phyloP scores from a whole-genome alignment of 2,329 filamentous ascomycete genomes.

The Penicillium polonicum region DNA sequence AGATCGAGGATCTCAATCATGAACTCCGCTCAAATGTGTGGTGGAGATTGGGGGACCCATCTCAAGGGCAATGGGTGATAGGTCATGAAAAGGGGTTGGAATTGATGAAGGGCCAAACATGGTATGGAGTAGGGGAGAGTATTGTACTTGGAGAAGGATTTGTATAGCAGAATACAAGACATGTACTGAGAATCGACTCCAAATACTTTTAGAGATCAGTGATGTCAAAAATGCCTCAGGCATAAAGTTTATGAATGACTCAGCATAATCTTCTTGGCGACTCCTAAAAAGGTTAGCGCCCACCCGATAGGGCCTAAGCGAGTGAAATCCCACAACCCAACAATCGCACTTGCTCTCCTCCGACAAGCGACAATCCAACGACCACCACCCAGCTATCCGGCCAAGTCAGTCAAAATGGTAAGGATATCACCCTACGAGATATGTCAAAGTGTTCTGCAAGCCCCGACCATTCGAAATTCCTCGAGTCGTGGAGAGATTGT shows the following conservation, averaged over 20 bases:
- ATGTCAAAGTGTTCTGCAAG: conserved; percentile 23
- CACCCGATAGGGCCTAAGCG: conserved; percentile 45
- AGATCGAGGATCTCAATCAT: conserved; percentile 72
- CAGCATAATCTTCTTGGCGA: conserved; percentile 21
- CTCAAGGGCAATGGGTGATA: conserved; percentile 75
- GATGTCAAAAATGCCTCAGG: not conserved
- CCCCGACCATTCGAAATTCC: conserved; percentile 27
- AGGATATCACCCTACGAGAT: conserved; percentile 25
- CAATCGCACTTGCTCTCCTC: conserved; percentile 36
- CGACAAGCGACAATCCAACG: conserved; percentile 44
- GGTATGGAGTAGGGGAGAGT: conserved; percentile 82
- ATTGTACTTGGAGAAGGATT: conserved; percentile 55
- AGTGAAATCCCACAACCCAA: conserved; percentile 47
- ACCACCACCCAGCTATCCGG: conserved; percentile 45
- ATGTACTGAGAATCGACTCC: not conserved
- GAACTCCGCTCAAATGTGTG: conserved; percentile 73
- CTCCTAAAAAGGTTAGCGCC: conserved; percentile 31
- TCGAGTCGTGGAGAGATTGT: conserved; percentile 15
- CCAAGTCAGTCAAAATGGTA: conserved; percentile 51
- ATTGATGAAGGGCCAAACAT: conserved; percentile 70
- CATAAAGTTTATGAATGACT: conserved; percentile 16
- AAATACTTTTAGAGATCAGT: not conserved
- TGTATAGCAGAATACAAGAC: conserved; percentile 31
- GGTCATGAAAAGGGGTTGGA: conserved; percentile 81
- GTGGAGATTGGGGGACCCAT: conserved; percentile 48